Evolutionary conservation across 1,139 yeast genomes (phyloP).

Genomic region (Zygoascus hellenicus): DNA sequence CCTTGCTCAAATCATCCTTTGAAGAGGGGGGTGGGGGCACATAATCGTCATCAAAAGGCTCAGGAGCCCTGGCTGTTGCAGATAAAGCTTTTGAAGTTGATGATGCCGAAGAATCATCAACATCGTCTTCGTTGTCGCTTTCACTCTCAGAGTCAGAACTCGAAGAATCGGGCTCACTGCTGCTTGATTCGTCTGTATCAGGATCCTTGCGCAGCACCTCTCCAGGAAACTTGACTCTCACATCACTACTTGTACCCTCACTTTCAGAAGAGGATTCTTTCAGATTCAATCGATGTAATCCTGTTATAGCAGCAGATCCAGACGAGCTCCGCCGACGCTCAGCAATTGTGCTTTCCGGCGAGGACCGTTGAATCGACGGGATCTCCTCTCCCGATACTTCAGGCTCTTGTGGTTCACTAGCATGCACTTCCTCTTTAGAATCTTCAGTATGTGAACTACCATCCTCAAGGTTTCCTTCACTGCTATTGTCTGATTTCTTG

Average conservation of each 20-base stretch:
- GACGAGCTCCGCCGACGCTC: not conserved
- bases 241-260: too few relatives aligned
- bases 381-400: too few relatives aligned
- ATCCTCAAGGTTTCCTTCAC: too few relatives aligned
- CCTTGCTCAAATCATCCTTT: conserved; percentile 1
- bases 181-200: conserved; percentile 1
- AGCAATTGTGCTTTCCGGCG: not conserved
- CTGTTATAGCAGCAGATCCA: too few relatives aligned
- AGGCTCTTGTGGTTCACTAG: too few relatives aligned
- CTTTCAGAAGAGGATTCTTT: too few relatives aligned
- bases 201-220: conserved; percentile 4
- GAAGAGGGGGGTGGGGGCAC: conserved; percentile 1
- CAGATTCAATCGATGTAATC: too few relatives aligned
- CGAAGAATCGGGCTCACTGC: not conserved
- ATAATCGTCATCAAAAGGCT: conserved; percentile 1
- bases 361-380: too few relatives aligned
- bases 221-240: not conserved
- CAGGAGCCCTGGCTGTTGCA: not conserved
- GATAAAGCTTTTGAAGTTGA: not conserved
- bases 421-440: too few relatives aligned
- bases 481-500: too few relatives aligned
- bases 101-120: not conserved
- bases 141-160: conserved; percentile 3
- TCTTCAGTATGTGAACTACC: too few relatives aligned
- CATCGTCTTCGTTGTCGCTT: not conserved